These are phyloP conservation scores for Leptodontidium sp. DNA, from an alignment of 2,329 filamentous ascomycete species.

Conservation along the genomic window DNA sequence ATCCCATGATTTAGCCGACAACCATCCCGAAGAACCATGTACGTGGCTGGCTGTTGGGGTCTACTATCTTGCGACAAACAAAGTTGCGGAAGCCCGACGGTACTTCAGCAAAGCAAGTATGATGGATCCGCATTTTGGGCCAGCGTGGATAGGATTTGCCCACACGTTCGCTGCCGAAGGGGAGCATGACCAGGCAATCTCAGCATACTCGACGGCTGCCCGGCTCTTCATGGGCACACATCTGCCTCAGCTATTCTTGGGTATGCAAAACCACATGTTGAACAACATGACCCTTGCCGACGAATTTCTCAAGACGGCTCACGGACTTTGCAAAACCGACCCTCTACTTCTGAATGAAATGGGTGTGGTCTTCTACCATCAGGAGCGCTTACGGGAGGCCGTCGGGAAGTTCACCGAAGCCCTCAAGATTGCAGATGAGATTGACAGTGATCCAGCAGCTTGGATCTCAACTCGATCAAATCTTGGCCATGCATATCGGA, in stretches of 20 bases:
- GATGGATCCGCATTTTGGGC: constrained; percentile 96
- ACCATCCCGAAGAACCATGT: constrained; percentile 88
- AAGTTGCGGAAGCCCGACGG: constrained; percentile 89
- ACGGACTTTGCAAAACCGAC: constrained; percentile 82
- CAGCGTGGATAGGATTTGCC: constrained; percentile 98
- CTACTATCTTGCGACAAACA: constrained; percentile 90
- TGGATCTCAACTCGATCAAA: constrained; percentile 89
- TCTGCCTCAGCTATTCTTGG: constrained; percentile 91
- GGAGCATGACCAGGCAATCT: constrained; percentile 97
- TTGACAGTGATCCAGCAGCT: constrained; percentile 81
- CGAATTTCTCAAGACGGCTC: constrained; percentile 92
- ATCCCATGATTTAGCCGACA: constrained; percentile 90
- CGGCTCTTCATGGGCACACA: constrained; percentile 97
- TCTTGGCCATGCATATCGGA: constrained; percentile 85
- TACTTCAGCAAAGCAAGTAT: constrained; percentile 98
- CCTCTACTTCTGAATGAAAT: constrained; percentile 94
- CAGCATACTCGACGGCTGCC: constrained; percentile 94
- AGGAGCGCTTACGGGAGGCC: constrained; percentile 79
- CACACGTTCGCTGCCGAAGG: constrained; percentile 98
- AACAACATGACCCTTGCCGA: constrained; percentile 95
- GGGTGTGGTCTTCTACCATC: constrained; percentile 94
- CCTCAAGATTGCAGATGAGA: constrained; percentile 78
- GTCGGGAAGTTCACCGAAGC: constrained; percentile 81
- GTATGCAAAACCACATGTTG: constrained; percentile 97
- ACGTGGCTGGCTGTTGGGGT: constrained; percentile 94